These are phyloP conservation scores for Onygenales sp. DNA, from an alignment of 2,329 filamentous ascomycete species.

Conservation along the genomic window DNA sequence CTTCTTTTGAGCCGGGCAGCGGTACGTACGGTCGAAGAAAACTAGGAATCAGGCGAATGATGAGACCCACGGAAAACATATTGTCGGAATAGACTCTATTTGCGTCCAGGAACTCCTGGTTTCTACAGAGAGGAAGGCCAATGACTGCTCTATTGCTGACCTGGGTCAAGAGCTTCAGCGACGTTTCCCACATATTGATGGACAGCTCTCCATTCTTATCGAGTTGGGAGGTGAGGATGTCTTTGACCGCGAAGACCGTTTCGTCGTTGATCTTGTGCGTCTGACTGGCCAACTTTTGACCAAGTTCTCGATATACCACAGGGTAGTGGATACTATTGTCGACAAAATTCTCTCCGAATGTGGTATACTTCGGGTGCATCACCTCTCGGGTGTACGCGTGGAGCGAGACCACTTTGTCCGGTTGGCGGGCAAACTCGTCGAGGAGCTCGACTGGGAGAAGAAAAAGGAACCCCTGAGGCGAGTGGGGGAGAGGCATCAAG, in stretches of 20 bases:
- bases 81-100: conserved; percentile 10
- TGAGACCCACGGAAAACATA: conserved; percentile 11
- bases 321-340: conserved; percentile 3
- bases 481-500: conserved; percentile 2
- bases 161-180: conserved; percentile 5
- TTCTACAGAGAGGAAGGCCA: conserved; percentile 10
- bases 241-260: conserved; percentile 3
- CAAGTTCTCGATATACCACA: conserved; percentile 7
- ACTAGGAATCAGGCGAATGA: conserved; percentile 10
- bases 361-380: conserved; percentile 1
- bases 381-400: not conserved
- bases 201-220: conserved; percentile 4
- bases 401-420: not conserved
- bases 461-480: not conserved
- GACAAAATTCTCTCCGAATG: not conserved
- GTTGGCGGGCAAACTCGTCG: not conserved
- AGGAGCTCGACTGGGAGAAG: not conserved
- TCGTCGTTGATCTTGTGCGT: conserved; percentile 8
- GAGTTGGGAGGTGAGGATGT: conserved; percentile 2
- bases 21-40: conserved; percentile 4
- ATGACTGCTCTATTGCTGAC: conserved; percentile 8
- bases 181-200: conserved; percentile 12
- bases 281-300: conserved; percentile 6
- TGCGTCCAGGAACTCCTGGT: conserved; percentile 12
- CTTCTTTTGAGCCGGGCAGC: not conserved